phyloP scores from a whole-genome alignment of 2,329 filamentous ascomycete genomes.

The Lojkania enalia region DNA sequence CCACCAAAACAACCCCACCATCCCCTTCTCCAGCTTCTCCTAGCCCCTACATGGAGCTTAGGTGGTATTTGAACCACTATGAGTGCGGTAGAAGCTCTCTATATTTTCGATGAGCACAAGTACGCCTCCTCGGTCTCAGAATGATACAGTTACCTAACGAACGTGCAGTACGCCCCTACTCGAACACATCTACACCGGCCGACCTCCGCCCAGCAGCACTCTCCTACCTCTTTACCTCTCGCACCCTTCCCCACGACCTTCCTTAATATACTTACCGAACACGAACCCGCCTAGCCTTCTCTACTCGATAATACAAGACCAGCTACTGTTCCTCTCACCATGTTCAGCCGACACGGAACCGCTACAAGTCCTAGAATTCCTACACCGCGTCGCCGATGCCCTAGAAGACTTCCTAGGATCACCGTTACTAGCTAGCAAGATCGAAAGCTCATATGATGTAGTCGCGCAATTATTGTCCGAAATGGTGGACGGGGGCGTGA shows the following conservation, averaged over 20 bases:
- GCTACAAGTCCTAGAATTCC: slow-evolving; percentile 86
- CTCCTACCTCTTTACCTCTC: slow-evolving; percentile 86
- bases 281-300: slow-evolving; percentile 84
- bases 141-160: slow-evolving; percentile 9
- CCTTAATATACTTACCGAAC: slow-evolving; percentile 80
- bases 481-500: slow-evolving; percentile 92
- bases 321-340: slow-evolving; percentile 82
- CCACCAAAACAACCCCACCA: slow-evolving; percentile 21
- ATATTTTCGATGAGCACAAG: slow-evolving; percentile 97
- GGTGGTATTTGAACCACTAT: slow-evolving; percentile 37
- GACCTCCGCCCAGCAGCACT: slow-evolving; percentile 74
- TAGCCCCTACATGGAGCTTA: slow-evolving; percentile 21
- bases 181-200: slow-evolving; percentile 83
- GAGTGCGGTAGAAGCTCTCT: slow-evolving; percentile 87
- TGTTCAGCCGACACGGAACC: slow-evolving; percentile 87
- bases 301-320: slow-evolving; percentile 85
- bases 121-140: slow-evolving; percentile 51
- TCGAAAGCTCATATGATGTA: slow-evolving; percentile 90
- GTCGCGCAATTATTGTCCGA: slow-evolving; percentile 90
- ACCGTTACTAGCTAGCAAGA: slow-evolving; percentile 80
- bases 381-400: slow-evolving; percentile 89
- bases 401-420: slow-evolving; percentile 93
- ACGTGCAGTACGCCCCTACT: slow-evolving; percentile 74
- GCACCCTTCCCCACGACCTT: slow-evolving; percentile 78
- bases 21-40: slow-evolving; percentile 21